Base-by-base conservation (phyloP, 106 monocot genomes). In the Allium fistulosum region DNA sequence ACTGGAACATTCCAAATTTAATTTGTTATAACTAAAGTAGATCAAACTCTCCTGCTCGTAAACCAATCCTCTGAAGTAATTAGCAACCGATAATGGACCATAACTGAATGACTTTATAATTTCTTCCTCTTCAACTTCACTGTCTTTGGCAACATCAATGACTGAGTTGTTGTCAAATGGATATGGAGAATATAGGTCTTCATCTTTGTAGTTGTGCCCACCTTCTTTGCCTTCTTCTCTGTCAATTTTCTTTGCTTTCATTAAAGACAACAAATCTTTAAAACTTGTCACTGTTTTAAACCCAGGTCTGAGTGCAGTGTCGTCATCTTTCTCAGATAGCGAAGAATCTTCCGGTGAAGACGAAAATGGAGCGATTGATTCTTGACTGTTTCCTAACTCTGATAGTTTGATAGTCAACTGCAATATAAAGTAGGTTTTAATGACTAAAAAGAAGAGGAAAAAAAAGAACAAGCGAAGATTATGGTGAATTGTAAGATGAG, bases 71-170 rank as follows among this genome's bases (percentile, higher is more conserved):
- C 52, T 79, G 22, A 81, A 11, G 56, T 74, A 77, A 69, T 92
- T 92, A 27, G 80, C 81, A 75, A 83, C 80, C 49, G 80, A 74
- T 66, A 86, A 71, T 48, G 86, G 66, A 17, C 84, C 96, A 69
- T 96, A 96, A 67, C 86, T 92, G 69, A 96, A 92, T 45, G 96
- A 96, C 70, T 92, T 96, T 18, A 91, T 70, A 48, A 88, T 78
- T 62, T 82, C 68, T 3, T 53, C 69, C 8, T 80, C 78, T 77
- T 90, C 80, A 15, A 61, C 10, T 48, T 78, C 87, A 37, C 62
- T 78, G 49, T 80, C 87, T 15, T 81, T 77, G 22, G 58, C 49
- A 62, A 79, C 77, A 50, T 79, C 84, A 71, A 86, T 85, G 12
- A 81, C 48, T 17, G 85, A 94, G 48, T 91, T 87, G 0, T 75